phyloP scores from a whole-genome alignment of 352 stramenopile species.

The Pythium insidiosum region DNA sequence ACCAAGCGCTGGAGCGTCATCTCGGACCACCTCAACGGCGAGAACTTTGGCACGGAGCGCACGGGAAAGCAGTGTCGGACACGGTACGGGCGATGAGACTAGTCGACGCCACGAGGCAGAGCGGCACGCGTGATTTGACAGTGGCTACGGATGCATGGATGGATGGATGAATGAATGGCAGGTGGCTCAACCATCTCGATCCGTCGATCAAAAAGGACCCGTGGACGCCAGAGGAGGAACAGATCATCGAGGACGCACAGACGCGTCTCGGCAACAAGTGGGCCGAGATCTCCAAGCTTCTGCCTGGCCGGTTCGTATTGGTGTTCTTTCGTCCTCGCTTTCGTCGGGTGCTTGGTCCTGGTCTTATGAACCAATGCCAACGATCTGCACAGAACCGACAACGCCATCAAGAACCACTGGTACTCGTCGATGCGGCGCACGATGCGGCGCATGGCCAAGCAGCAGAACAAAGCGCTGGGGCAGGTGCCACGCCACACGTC shows the following conservation, averaged over 20 bases:
- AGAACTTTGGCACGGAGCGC: constrained; percentile 78
- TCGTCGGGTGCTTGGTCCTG: too few species aligned
- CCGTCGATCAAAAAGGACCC: constrained; percentile 84
- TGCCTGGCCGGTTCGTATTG: constrained; percentile 79
- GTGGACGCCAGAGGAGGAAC: constrained; percentile 87
- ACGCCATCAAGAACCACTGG: constrained; percentile 89
- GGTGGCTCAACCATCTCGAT: constrained; percentile 81
- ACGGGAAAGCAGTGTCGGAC: constrained; percentile 82
- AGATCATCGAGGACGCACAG: constrained; percentile 86
- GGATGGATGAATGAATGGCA: constrained; percentile 5
- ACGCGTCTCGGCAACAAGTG: constrained; percentile 95
- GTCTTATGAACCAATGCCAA: too few species aligned
- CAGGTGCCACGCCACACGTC: too few species aligned
- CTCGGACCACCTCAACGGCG: constrained; percentile 78
- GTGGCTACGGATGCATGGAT: neutral
- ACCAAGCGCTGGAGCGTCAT: constrained; percentile 86
- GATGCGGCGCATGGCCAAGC: constrained; percentile 85
- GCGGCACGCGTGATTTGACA: constrained; percentile 1
- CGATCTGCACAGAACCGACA: constrained; percentile 50
- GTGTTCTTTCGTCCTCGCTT: too few species aligned
- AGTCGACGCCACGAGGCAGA: too few species aligned
- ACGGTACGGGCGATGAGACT: too few species aligned
- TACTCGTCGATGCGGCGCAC: constrained; percentile 89
- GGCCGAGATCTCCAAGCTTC: constrained; percentile 96
- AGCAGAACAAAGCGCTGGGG: constrained; percentile 66